Evolutionary conservation across 2,329 filamentous ascomycete genomes (phyloP).

Genomic region (Aspergillus intermedius): DNA sequence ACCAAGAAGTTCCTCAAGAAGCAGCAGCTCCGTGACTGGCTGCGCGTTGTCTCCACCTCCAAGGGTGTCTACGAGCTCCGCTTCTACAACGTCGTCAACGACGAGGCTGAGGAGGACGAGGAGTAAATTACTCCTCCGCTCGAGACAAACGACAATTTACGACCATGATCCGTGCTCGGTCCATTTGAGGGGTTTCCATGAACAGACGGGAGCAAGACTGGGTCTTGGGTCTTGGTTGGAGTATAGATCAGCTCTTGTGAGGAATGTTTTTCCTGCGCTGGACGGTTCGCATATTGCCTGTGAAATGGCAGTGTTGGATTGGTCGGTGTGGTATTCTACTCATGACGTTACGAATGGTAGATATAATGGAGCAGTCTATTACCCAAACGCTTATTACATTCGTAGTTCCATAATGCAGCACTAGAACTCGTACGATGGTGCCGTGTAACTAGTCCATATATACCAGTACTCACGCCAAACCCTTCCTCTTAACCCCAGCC

Average conservation of each 20-base stretch:
- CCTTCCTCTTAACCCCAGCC: conserved; percentile 23
- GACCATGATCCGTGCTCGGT: not conserved
- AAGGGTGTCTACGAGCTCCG: conserved; percentile 99
- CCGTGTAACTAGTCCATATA: too few relatives aligned
- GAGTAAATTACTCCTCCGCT: conserved; percentile 61
- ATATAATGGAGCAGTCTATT: conserved; percentile 19
- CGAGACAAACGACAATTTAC: not conserved
- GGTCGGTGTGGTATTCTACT: conserved; percentile 14
- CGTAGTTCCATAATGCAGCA: conserved; percentile 1
- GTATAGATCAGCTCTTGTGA: conserved; percentile 10
- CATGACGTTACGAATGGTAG: conserved; percentile 28
- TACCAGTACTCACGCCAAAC: not conserved
- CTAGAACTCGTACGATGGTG: too few relatives aligned
- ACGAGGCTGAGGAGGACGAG: conserved; percentile 95
- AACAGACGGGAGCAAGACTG: conserved; percentile 3
- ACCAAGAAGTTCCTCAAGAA: conserved; percentile 99
- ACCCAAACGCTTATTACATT: conserved; percentile 13
- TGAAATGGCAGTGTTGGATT: conserved; percentile 5
- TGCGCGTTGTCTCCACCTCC: conserved; percentile 95
- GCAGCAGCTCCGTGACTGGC: conserved; percentile 99
- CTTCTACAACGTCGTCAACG: conserved; percentile 99
- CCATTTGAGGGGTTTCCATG: conserved; percentile 7
- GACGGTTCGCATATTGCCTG: not conserved
- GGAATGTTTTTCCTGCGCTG: not conserved
- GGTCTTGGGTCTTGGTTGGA: conserved; percentile 8